Conservation (phyloP, 495 filamentous ascomycete species). For the Aspergillus haitiensis region DNA sequence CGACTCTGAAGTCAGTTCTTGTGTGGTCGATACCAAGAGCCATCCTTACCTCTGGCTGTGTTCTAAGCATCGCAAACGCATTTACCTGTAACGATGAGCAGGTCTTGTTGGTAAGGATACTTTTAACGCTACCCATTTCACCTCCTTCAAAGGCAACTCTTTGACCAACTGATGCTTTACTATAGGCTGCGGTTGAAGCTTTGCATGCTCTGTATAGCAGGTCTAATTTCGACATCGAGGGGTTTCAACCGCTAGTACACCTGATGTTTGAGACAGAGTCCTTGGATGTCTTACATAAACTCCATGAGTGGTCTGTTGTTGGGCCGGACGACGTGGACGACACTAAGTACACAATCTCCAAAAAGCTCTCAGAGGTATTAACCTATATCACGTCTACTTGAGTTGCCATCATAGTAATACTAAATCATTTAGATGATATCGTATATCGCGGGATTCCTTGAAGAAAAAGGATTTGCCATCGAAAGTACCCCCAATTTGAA, state of each 20-base stretch:
- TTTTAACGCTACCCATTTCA: neutral
- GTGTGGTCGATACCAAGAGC: conserved; percentile 84
- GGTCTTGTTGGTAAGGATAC: conserved; percentile 65
- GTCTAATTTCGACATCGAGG: conserved; percentile 69
- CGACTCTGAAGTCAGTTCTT: conserved; percentile 71
- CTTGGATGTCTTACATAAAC: conserved; percentile 67
- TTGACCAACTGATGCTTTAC: conserved; percentile 21
- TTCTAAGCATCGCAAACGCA: conserved; percentile 70
- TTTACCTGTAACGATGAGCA: conserved; percentile 71
- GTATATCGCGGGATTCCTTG: conserved; percentile 77
- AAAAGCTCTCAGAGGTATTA: conserved; percentile 87
- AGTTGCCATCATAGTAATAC: neutral
- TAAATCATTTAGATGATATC: conserved; percentile 66
- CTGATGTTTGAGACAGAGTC: conserved; percentile 73
- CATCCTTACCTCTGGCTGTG: conserved; percentile 64
- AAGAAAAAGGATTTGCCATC: conserved; percentile 68
- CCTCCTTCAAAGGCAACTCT: no score
- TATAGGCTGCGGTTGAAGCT: conserved; percentile 77
- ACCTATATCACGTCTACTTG: neutral
- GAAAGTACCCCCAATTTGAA: conserved; percentile 54
- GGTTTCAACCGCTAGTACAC: conserved; percentile 74
- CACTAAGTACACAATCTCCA: conserved; percentile 84
- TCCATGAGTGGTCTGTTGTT: conserved; percentile 81
- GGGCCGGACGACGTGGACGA: conserved; percentile 81
- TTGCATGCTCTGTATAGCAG: conserved; percentile 79